phyloP scores from a whole-genome alignment of 805 yeast genomes.

The Yarrowia keelungensis region DNA sequence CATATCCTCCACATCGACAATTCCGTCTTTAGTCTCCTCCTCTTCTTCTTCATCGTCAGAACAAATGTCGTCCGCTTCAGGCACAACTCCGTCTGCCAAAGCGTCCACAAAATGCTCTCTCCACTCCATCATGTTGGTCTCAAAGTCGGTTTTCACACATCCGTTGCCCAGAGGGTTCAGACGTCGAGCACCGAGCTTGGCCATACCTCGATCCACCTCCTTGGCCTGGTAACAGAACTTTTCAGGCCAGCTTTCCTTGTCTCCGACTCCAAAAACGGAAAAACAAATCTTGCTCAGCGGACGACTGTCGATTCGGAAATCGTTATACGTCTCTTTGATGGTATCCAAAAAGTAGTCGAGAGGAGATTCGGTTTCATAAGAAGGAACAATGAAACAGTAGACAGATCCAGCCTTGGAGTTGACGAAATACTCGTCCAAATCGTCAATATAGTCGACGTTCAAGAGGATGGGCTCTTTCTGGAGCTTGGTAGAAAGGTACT shows the following conservation, averaged over 20 bases:
- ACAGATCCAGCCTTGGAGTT: constrained; percentile 55
- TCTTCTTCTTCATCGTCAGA: constrained; percentile 53
- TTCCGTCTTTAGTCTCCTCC: constrained; percentile 52
- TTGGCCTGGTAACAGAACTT: constrained; percentile 88
- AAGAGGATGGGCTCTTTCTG: constrained; percentile 59
- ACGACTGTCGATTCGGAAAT: constrained; percentile 82
- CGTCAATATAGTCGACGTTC: constrained; percentile 82
- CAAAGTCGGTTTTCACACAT: constrained; percentile 69
- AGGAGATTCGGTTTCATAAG: constrained; percentile 92
- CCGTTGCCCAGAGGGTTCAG: constrained; percentile 82
- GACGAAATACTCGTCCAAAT: constrained; percentile 81
- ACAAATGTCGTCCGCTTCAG: constrained; percentile 64
- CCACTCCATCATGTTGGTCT: constrained; percentile 71
- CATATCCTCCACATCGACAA: constrained; percentile 89
- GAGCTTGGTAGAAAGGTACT: constrained; percentile 49
- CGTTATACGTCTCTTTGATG: constrained; percentile 78
- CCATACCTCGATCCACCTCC: constrained; percentile 73
- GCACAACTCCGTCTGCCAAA: constrained; percentile 67
- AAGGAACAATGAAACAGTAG: constrained; percentile 80
- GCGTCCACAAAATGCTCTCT: constrained; percentile 63
- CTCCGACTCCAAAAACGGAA: constrained; percentile 88
- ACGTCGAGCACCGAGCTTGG: constrained; percentile 85
- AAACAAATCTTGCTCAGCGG: constrained; percentile 73
- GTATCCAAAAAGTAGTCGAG: constrained; percentile 85
- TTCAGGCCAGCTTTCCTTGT: constrained; percentile 78